phyloP scores from a whole-genome alignment of 2,329 filamentous ascomycete species.

The Raffaelea albimanens region DNA sequence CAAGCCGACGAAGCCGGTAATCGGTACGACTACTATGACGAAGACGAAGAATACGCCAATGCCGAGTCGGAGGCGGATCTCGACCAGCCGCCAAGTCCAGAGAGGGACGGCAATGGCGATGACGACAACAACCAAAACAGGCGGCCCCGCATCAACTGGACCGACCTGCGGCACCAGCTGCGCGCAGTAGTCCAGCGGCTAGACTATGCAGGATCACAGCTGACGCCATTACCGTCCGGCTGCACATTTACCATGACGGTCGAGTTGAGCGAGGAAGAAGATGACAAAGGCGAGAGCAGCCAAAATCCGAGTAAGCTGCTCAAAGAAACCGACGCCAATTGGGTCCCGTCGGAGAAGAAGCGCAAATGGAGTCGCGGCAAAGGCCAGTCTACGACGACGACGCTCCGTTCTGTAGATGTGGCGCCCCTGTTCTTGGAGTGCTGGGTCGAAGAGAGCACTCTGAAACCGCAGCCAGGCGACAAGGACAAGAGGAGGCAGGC shows the following conservation, averaged over 20 bases:
- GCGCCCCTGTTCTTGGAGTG: slow-evolving; percentile 57
- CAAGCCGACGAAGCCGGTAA: neutral
- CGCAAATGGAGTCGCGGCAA: neutral
- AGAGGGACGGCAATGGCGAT: neutral
- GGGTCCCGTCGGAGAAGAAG: neutral
- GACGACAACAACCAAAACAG: no score
- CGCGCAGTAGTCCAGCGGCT: slow-evolving; percentile 57
- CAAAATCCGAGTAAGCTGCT: neutral
- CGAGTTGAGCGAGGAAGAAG: slow-evolving; percentile 51
- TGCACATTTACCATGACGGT: slow-evolving; percentile 72
- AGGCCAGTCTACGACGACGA: slow-evolving; percentile 28
- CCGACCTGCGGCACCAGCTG: slow-evolving; percentile 63
- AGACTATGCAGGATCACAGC: slow-evolving; percentile 46
- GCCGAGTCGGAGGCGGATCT: slow-evolving; percentile 9
- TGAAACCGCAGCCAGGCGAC: slow-evolving; percentile 18
- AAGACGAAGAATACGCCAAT: slow-evolving; percentile 5
- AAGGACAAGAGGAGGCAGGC: neutral
- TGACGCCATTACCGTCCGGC: slow-evolving; percentile 48
- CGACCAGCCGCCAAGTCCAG: neutral
- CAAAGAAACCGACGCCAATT: neutral
- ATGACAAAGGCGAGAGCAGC: neutral
- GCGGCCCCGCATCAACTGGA: slow-evolving; percentile 31
- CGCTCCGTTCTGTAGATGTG: slow-evolving; percentile 44
- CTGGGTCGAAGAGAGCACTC: slow-evolving; percentile 51
- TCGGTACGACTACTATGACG: slow-evolving; percentile 8